These are phyloP conservation scores for Leccinum uliginosum DNA, from an alignment of 768 basidiomycete genomes.

Conservation along the genomic window DNA sequence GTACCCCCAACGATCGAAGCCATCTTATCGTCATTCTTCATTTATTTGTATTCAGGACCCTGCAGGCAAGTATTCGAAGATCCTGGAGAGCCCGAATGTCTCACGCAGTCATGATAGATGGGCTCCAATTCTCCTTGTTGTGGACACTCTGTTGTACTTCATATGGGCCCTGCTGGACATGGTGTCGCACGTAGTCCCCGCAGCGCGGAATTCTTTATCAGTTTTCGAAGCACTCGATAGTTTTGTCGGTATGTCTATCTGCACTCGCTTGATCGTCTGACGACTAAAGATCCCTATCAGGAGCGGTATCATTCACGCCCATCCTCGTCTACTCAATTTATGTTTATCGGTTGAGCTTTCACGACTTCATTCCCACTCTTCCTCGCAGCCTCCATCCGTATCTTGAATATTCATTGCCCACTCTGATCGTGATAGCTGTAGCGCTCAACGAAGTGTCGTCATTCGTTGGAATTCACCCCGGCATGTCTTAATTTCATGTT, in stretches of 20 bases:
- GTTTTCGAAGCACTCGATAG: constrained; percentile 55
- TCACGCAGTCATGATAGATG: constrained; percentile 30
- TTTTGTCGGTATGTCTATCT: constrained; percentile 48
- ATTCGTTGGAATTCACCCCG: constrained; percentile 53
- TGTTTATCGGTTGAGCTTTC: constrained; percentile 52
- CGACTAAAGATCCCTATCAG: constrained; percentile 23
- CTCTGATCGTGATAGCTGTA: constrained; percentile 54
- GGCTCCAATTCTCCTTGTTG: constrained; percentile 53
- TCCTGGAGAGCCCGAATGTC: not conserved
- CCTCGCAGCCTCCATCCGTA: constrained; percentile 46
- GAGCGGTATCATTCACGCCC: constrained; percentile 57
- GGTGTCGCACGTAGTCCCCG: constrained; percentile 51
- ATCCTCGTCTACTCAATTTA: constrained; percentile 60
- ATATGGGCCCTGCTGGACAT: constrained; percentile 56
- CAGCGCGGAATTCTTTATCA: constrained; percentile 41
- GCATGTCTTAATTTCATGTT: constrained; percentile 34
- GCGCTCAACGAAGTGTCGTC: constrained; percentile 58
- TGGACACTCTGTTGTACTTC: constrained; percentile 62
- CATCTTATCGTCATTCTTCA: constrained; percentile 51
- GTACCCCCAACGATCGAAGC: constrained; percentile 63
- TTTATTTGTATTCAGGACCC: constrained; percentile 45
- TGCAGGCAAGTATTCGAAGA: constrained; percentile 40
- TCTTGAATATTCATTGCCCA: constrained; percentile 41
- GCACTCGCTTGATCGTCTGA: not conserved
- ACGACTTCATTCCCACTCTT: constrained; percentile 48